A percentile compares a stretch with the other conserved stretches of the same genome.
phyloP scores from a whole-genome alignment of 306 rosid species.

The Trichosanthes cucumerina region DNA sequence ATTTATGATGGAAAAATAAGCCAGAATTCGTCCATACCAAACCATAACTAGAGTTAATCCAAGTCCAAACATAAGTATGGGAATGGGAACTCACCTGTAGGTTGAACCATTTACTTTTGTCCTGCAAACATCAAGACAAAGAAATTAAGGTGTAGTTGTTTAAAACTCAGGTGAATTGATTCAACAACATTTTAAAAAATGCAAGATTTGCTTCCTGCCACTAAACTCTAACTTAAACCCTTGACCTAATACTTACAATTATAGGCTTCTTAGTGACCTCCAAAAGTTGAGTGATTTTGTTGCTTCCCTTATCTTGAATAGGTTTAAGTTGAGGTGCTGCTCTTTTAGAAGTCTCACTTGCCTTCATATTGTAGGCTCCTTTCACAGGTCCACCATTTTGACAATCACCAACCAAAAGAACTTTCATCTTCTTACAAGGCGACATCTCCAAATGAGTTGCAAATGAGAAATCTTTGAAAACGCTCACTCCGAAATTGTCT shows the following conservation, averaged over 20 bases:
- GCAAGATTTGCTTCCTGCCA: background rate
- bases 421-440: background rate
- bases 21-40: no score
- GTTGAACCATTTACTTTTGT: background rate
- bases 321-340: background rate
- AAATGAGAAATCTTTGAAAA: background rate
- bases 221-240: background rate
- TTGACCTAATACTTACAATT: background rate
- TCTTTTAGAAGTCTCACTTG: background rate
- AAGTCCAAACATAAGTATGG: background rate
- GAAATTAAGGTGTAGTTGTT: background rate
- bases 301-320: background rate
- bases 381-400: slow-evolving; percentile 24
- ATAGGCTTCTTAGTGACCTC: background rate
- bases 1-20: no score
- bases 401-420: background rate
- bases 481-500: background rate
- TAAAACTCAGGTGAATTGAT: background rate
- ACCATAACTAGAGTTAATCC: background rate
- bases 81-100: background rate
- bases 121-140: background rate
- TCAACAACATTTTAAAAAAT: background rate
- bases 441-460: background rate
- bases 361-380: slow-evolving; percentile 36
- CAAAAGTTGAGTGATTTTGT: background rate